Percentiles rank a stretch among this genome's conserved stretches.
Conservation (phyloP, 495 filamentous ascomycete genomes). For the Umbilicaria muhlenbergii region DNA sequence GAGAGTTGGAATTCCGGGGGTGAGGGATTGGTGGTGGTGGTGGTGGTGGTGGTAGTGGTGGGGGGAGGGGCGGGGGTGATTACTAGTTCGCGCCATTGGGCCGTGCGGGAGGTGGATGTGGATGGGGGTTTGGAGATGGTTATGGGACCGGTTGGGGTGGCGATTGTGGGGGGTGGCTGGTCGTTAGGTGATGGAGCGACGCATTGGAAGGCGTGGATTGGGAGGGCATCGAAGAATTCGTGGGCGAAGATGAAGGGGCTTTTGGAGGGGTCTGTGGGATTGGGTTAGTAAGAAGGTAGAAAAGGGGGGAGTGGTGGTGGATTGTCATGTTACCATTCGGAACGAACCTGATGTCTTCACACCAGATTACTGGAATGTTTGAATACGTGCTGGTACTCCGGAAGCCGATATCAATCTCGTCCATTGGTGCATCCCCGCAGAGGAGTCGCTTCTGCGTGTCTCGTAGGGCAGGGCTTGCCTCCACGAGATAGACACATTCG, state of each 20-base stretch:
- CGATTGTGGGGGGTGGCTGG: constrained; percentile 24
- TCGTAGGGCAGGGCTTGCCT: constrained; percentile 65
- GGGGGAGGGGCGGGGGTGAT: constrained; percentile 48
- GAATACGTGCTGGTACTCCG: constrained; percentile 63
- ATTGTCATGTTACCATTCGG: constrained; percentile 39
- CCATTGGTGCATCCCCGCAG: constrained; percentile 57
- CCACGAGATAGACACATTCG: constrained; percentile 77
- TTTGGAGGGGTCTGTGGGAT: constrained; percentile 33
- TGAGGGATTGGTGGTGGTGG: constrained; percentile 29
- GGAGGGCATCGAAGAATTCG: constrained; percentile 98
- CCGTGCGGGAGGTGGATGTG: constrained; percentile 26
- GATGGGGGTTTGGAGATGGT: constrained; percentile 26
- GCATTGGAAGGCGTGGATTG: constrained; percentile 87
- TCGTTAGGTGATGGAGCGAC: constrained; percentile 31
- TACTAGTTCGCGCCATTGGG: constrained; percentile 78
- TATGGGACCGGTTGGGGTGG: constrained; percentile 29
- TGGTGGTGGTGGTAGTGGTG: constrained; percentile 21
- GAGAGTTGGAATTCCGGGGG: constrained; percentile 75
- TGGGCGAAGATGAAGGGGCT: constrained; percentile 90
- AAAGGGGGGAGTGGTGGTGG: background rate
- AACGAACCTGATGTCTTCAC: constrained; percentile 71
- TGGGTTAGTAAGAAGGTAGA: background rate
- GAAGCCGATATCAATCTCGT: constrained; percentile 59
- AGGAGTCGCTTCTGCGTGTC: constrained; percentile 64
- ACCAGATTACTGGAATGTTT: constrained; percentile 64